Percentiles rank a stretch among this genome's conserved stretches.
Conservation (phyloP, 129 eudicot genomes). For the Silybum marianum region DNA sequence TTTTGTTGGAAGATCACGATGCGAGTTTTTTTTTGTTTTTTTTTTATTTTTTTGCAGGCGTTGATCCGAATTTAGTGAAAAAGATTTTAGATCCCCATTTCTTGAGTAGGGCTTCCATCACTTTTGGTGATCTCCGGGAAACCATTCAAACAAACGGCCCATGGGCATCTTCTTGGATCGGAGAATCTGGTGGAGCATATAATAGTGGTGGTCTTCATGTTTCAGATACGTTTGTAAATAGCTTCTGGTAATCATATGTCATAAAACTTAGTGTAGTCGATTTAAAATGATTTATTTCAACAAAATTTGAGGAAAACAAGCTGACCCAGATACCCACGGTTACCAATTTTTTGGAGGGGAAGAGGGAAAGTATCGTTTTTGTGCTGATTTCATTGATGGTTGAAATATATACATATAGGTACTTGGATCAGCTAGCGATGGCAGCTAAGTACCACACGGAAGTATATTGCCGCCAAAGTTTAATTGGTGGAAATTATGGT, state of each 20-base stretch:
- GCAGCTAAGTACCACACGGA: conserved; percentile 76
- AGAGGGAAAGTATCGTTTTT: not conserved
- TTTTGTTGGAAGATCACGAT: not conserved
- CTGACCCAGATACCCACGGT: not conserved
- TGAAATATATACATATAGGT: conserved; percentile 47
- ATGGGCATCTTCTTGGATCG: conserved; percentile 96
- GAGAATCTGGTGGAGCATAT: conserved; percentile 94
- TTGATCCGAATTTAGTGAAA: conserved; percentile 61
- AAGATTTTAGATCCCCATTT: conserved; percentile 76
- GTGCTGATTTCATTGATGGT: conserved; percentile 2
- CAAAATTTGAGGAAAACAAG: not conserved
- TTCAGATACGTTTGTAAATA: conserved; percentile 74
- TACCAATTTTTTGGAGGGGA: too few species aligned
- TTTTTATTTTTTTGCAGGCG: conserved; percentile 65
- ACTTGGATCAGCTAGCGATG: conserved; percentile 92
- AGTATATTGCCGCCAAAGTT: conserved; percentile 88
- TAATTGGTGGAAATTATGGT: conserved; percentile 94
- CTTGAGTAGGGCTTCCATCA: conserved; percentile 57
- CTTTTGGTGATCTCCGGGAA: conserved; percentile 47
- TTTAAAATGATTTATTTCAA: not conserved
- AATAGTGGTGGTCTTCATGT: conserved; percentile 83
- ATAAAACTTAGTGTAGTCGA: not conserved
- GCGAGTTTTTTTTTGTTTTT: conserved; percentile 19
- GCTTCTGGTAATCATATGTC: conserved; percentile 76
- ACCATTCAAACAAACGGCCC: conserved; percentile 66